Evolutionary conservation across 495 filamentous ascomycete genomes (phyloP).

Genomic region (Copromyces sp.): DNA sequence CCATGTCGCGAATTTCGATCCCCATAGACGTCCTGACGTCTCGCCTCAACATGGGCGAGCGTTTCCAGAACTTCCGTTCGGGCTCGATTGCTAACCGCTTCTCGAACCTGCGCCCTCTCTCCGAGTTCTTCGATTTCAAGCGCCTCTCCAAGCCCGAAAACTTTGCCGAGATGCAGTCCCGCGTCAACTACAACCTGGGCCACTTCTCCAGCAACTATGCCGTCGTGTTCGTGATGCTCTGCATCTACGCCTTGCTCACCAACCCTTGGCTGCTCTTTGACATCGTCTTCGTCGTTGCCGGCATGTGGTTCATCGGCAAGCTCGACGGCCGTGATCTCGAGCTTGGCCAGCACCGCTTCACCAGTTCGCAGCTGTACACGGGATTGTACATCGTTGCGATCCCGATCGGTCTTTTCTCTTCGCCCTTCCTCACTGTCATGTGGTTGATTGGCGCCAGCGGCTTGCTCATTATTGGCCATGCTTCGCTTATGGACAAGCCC

Average conservation of each 20-base stretch:
- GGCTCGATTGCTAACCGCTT: constrained; percentile 73
- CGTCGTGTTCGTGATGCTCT: constrained; percentile 83
- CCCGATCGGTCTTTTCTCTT: constrained; percentile 73
- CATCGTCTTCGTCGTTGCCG: constrained; percentile 72
- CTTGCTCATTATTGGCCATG: constrained; percentile 88
- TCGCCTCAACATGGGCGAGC: constrained; percentile 64
- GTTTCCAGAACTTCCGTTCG: constrained; percentile 66
- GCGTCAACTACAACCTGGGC: constrained; percentile 92
- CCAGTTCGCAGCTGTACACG: constrained; percentile 93
- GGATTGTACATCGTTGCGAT: constrained; percentile 68
- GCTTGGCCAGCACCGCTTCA: constrained; percentile 68
- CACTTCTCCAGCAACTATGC: constrained; percentile 99
- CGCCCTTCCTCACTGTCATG: constrained; percentile 67
- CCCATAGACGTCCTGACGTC: constrained; percentile 87
- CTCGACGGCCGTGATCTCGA: constrained; percentile 81
- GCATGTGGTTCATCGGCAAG: constrained; percentile 83
- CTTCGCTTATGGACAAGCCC: constrained; percentile 92
- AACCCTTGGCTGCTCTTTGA: constrained; percentile 79
- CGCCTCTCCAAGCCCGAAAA: constrained; percentile 85
- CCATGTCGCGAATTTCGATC: constrained; percentile 83
- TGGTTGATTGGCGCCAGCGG: constrained; percentile 94
- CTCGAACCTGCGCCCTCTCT: constrained; percentile 81
- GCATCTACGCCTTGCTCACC: constrained; percentile 87
- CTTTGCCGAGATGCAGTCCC: constrained; percentile 83
- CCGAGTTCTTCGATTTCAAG: constrained; percentile 94